These are phyloP conservation scores for Triticum aestivum DNA, from an alignment of 176 grass and related monocot genomes.

Conservation along the genomic window DNA sequence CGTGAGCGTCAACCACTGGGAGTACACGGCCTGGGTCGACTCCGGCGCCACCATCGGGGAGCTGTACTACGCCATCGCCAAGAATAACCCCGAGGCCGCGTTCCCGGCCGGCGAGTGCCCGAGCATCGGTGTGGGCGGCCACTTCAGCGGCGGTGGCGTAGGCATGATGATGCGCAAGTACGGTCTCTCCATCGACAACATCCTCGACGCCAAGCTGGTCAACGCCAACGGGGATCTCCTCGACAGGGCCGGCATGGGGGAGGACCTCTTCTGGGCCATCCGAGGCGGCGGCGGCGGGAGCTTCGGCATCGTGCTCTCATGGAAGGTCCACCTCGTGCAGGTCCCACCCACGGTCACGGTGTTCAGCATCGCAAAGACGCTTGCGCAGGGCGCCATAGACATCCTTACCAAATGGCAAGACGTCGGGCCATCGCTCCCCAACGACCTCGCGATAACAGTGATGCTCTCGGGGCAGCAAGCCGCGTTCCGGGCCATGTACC, in stretches of 20 bases:
- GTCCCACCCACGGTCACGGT: conserved; percentile 32
- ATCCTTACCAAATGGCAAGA: conserved; percentile 50
- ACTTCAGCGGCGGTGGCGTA: conserved; percentile 62
- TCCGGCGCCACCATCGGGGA: conserved; percentile 62
- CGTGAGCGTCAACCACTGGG: background rate
- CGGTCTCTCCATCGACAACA: conserved; percentile 56
- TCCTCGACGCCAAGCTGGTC: conserved; percentile 59
- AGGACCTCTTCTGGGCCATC: conserved; percentile 53
- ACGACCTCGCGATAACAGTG: conserved; percentile 26
- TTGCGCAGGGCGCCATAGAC: conserved; percentile 39
- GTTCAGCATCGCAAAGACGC: conserved; percentile 19
- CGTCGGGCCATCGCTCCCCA: conserved; percentile 18
- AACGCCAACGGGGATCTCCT: conserved; percentile 38
- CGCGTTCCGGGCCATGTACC: conserved; percentile 8
- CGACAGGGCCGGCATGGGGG: conserved; percentile 47
- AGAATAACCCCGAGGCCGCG: background rate
- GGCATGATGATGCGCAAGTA: conserved; percentile 50
- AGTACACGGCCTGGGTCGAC: conserved; percentile 50
- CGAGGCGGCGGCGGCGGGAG: conserved; percentile 48
- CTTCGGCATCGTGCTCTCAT: conserved; percentile 56
- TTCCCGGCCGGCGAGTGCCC: conserved; percentile 60
- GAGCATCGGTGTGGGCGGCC: conserved; percentile 57
- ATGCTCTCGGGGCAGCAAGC: background rate
- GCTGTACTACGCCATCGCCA: conserved; percentile 41
- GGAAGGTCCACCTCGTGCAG: conserved; percentile 41